These are phyloP conservation scores for Pseudocercospora vitis DNA, from an alignment of 2,329 filamentous ascomycete genomes.

Conservation along the genomic window DNA sequence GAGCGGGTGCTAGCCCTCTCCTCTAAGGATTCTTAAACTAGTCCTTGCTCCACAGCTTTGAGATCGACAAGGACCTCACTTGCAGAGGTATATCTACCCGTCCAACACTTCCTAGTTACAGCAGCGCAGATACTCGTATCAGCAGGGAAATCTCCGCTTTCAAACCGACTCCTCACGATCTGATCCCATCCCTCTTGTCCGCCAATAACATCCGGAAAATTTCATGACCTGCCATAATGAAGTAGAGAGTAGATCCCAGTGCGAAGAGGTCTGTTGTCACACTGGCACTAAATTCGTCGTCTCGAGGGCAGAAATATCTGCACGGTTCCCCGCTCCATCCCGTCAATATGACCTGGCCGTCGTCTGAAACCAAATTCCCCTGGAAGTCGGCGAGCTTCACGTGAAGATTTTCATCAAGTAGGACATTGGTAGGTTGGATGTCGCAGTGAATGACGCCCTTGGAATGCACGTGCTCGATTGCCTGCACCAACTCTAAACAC, in stretches of 20 bases:
- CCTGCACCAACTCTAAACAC: too few relatives aligned
- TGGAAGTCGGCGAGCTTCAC: constrained; percentile 5
- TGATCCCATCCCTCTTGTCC: too few relatives aligned
- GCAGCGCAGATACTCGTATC: not conserved
- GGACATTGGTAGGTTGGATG: constrained; percentile 2
- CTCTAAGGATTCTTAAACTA: too few relatives aligned
- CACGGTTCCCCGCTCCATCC: too few relatives aligned
- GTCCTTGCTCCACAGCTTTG: not conserved
- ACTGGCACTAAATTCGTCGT: too few relatives aligned
- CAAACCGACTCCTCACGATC: not conserved
- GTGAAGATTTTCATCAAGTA: not conserved
- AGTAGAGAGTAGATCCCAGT: constrained; percentile 3
- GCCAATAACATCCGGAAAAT: too few relatives aligned
- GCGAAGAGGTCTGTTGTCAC: constrained; percentile 2
- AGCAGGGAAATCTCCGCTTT: not conserved
- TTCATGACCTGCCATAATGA: constrained; percentile 6
- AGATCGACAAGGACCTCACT: not conserved
- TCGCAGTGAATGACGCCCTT: constrained; percentile 4
- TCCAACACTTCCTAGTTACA: constrained; percentile 3
- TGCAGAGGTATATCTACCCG: not conserved
- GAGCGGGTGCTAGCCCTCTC: too few relatives aligned
- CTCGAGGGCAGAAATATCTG: too few relatives aligned
- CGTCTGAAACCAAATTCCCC: too few relatives aligned
- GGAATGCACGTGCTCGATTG: not conserved
- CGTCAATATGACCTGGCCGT: too few relatives aligned